Base-by-base conservation (phyloP, 495 filamentous ascomycete species). In the Neurospora intermedia region DNA sequence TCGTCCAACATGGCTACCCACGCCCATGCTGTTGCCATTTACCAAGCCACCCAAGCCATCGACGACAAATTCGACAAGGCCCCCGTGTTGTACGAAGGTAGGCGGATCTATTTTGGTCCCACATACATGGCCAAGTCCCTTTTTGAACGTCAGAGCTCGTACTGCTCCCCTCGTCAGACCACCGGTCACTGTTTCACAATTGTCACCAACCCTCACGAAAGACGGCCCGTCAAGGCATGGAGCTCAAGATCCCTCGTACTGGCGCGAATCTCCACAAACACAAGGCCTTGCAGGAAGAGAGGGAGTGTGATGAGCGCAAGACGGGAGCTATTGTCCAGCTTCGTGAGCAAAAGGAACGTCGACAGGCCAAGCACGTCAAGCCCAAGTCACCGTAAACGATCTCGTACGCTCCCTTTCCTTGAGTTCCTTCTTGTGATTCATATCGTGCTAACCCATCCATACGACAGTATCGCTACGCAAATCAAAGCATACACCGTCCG, bases 171-270 rank as follows among this genome's bases (percentile, higher is more conserved):
- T 0, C 84, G 92, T 38, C 89, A 88, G 69, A 94, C 91, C 15
- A 92, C 91, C 1, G 90, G 91, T 86, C 84, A 93, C 84, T 89
- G 94, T 83, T 81, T 96, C 20, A 94, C 92, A 16, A 89, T 91
- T 9, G 83, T 94, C 38, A 93, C 92, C 6, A 91, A 93, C 77
- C 88, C 89, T 4, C 84, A 85, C n/a, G 91, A 93, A 72, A 85
- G 93, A 20, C 83, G 85, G 20, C 88, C 74, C 88, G 89, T 18
- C 82, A 84, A 11, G 92, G 91, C 6, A 88, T 85, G 73, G 91
- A 93, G 76, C 84, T 80, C 7, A 86, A 45, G 84, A 89, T 71
- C 85, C 93, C 43, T 84, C 89, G 81, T 88, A 91, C 27, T 27
- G 27, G 81, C 78, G 75, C 69, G 72, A 42, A 43, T 77, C 71